Evolutionary conservation across 805 yeast genomes (phyloP).

Genomic region (Komagataella phaffii): DNA sequence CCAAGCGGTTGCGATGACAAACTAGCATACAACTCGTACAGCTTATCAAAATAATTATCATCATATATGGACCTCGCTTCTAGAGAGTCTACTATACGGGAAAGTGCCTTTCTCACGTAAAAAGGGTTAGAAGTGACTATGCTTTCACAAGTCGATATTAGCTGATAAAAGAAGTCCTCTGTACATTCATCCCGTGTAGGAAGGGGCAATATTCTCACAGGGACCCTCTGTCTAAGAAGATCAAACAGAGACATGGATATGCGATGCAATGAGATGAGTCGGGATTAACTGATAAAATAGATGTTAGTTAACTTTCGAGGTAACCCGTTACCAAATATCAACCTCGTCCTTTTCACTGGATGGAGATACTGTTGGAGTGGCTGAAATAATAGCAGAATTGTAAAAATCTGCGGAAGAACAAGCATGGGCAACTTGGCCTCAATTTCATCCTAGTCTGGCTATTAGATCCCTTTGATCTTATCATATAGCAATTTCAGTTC

Average conservation of each 20-base stretch:
- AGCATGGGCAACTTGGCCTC: no score
- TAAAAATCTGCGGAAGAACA: no score
- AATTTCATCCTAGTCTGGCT: no score
- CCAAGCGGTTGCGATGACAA: conserved; percentile 1
- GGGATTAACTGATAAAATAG: neutral
- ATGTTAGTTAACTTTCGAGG: neutral
- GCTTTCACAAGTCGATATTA: neutral
- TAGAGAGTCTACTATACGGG: neutral
- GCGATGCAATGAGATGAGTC: neutral
- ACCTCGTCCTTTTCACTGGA: no score
- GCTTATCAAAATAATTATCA: neutral
- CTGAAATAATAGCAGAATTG: no score
- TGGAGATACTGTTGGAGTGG: no score
- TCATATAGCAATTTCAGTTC: no score
- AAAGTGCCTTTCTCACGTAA: neutral
- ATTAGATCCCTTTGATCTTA: no score
- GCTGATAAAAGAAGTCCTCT: neutral
- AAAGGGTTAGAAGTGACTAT: neutral
- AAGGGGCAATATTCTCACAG: neutral
- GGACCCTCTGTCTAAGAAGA: neutral
- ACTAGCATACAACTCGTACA: conserved; percentile 1
- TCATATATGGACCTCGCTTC: neutral
- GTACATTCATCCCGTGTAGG: neutral
- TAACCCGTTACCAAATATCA: no score
- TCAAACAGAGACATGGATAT: neutral